Evolutionary conservation across 2,329 filamentous ascomycete species (phyloP).

Genomic region (Ceratocystis eucalypticola): DNA sequence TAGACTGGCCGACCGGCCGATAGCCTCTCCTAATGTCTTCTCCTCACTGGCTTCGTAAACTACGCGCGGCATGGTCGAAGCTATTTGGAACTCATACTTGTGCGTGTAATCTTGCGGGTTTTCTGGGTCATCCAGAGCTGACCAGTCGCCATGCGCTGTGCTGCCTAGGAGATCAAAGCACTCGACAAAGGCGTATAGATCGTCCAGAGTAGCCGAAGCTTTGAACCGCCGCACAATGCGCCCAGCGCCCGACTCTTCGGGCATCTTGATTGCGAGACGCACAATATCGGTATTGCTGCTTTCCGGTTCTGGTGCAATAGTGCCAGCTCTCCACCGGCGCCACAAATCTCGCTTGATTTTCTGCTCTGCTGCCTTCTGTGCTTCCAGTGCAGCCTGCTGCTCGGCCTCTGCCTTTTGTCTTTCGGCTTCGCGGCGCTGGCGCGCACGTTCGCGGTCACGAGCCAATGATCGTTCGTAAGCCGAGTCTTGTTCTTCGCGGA

Average conservation of each 20-base stretch:
- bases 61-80: slow-evolving; percentile 70
- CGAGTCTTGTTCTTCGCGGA: slow-evolving; percentile 80
- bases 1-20: slow-evolving; percentile 74
- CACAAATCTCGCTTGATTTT: slow-evolving; percentile 47
- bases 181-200: slow-evolving; percentile 92
- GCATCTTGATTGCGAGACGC: slow-evolving; percentile 54
- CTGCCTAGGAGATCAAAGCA: slow-evolving; percentile 54
- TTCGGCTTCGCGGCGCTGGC: slow-evolving; percentile 56
- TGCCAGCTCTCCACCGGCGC: slow-evolving; percentile 63
- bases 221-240: slow-evolving; percentile 66
- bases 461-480: slow-evolving; percentile 89
- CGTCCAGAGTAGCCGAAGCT: slow-evolving; percentile 59
- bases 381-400: slow-evolving; percentile 45
- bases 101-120: slow-evolving; percentile 62
- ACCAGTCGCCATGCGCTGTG: slow-evolving; percentile 27
- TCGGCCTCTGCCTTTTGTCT: slow-evolving; percentile 51
- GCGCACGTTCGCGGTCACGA: slow-evolving; percentile 70
- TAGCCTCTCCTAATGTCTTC: slow-evolving; percentile 53
- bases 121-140: slow-evolving; percentile 19
- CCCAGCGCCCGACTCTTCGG: slow-evolving; percentile 46
- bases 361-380: slow-evolving; percentile 43
- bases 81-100: slow-evolving; percentile 71
- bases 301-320: slow-evolving; percentile 54
- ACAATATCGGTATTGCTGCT: slow-evolving; percentile 52
- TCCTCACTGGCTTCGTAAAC: slow-evolving; percentile 59